Percentiles rank a stretch among this genome's conserved stretches.
Conservation (phyloP, 495 filamentous ascomycete genomes). For the Penicillium goetzii region DNA sequence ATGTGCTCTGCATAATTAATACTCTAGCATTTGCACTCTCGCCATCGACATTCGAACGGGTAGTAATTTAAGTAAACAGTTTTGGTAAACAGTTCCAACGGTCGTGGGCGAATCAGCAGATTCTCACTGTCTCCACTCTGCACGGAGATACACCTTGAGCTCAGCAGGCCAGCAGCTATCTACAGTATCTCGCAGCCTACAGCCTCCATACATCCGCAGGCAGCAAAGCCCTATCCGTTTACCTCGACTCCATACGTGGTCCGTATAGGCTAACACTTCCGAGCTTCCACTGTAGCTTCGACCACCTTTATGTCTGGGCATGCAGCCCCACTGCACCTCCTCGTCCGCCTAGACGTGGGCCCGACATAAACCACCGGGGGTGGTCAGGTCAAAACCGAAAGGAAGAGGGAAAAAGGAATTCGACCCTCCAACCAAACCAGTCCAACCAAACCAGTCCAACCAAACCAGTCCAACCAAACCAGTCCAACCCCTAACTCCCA, state of each 20-base stretch:
- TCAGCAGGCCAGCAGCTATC: background rate
- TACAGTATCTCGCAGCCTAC: background rate
- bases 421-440: background rate
- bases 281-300: background rate
- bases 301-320: background rate
- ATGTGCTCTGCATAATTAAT: background rate
- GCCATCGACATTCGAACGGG: background rate
- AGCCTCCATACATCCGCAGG: background rate
- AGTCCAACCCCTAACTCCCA: conserved; percentile 3
- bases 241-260: background rate
- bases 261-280: background rate
- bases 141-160: background rate
- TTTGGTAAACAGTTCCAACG: background rate
- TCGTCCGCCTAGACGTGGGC: background rate
- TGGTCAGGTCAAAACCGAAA: background rate
- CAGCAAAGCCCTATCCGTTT: background rate
- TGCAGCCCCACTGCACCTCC: background rate
- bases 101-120: background rate
- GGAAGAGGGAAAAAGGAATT: background rate
- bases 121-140: background rate
- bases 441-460: background rate
- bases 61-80: background rate
- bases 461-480: background rate
- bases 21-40: background rate
- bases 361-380: background rate